phyloP scores from a whole-genome alignment of 2,329 filamentous ascomycete species.

The Diaporthe citri region DNA sequence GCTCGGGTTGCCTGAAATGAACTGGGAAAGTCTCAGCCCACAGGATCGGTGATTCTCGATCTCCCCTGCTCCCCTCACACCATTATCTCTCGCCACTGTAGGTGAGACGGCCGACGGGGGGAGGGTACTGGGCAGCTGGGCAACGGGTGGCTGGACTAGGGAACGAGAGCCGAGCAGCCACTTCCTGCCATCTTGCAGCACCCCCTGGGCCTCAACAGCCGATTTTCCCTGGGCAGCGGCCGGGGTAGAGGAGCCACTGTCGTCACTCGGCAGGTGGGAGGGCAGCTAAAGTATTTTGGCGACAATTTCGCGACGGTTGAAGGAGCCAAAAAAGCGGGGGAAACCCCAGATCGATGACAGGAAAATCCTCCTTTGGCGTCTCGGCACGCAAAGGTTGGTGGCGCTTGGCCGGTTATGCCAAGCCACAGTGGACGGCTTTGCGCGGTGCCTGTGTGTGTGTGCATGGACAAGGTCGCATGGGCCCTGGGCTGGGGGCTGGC shows the following conservation, averaged over 20 bases:
- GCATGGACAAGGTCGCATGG: neutral
- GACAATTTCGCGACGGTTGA: slow-evolving; percentile 30
- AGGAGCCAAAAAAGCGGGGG: slow-evolving; percentile 27
- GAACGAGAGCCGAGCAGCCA: slow-evolving; percentile 6
- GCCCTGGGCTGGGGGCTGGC: slow-evolving; percentile 1
- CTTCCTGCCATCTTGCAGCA: neutral
- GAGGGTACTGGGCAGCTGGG: neutral
- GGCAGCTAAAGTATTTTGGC: slow-evolving; percentile 21
- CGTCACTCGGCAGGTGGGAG: slow-evolving; percentile 2
- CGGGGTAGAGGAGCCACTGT: slow-evolving; percentile 1
- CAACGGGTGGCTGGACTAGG: slow-evolving; percentile 27
- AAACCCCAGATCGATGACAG: slow-evolving; percentile 13
- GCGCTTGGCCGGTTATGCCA: slow-evolving; percentile 4
- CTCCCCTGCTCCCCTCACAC: neutral
- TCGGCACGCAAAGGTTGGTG: slow-evolving; percentile 13
- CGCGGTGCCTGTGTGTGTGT: neutral
- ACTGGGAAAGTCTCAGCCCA: neutral
- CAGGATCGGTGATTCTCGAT: neutral
- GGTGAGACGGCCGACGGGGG: slow-evolving; percentile 1
- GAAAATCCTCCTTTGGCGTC: slow-evolving; percentile 17
- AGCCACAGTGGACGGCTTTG: slow-evolving; percentile 3
- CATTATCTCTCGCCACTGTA: neutral
- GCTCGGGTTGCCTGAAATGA: slow-evolving; percentile 27
- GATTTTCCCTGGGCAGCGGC: neutral
- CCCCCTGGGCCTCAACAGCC: slow-evolving; percentile 1